Evolutionary conservation across 257 asterid genomes (phyloP).

Genomic region (Catharanthus roseus): DNA sequence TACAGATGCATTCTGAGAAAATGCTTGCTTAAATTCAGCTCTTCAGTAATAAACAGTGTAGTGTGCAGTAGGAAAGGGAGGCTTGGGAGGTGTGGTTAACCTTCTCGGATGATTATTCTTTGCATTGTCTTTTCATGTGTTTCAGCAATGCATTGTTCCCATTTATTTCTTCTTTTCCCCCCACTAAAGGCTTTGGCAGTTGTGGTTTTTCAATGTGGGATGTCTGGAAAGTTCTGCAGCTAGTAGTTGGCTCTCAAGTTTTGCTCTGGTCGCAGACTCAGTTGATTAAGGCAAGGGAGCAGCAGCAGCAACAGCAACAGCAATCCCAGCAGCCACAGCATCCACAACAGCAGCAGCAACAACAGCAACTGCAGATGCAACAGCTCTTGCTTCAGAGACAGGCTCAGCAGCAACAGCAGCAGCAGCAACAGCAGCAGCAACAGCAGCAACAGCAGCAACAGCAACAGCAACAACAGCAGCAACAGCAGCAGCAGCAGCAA

Average conservation of each 20-base stretch:
- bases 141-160: background rate
- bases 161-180: background rate
- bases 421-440: conserved; percentile 56
- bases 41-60: background rate
- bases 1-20: background rate
- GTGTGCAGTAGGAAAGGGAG: background rate
- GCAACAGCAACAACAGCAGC: conserved; percentile 33
- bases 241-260: background rate
- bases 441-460: conserved; percentile 63
- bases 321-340: conserved; percentile 47
- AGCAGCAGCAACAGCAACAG: conserved; percentile 68
- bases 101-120: background rate
- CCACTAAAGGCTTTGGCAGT: background rate
- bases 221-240: background rate
- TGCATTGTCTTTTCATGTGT: background rate
- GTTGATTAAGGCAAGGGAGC: conserved; percentile 86
- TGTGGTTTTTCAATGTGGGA: background rate
- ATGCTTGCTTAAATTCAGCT: background rate
- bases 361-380: conserved; percentile 60
- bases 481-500: conserved; percentile 15
- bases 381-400: conserved; percentile 26
- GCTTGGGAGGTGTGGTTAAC: background rate
- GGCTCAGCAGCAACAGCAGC: conserved; percentile 48
- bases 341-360: conserved; percentile 42
- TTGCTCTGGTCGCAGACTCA: conserved; percentile 58